Evolutionary conservation across 768 basidiomycete species (phyloP), one percentile per base, ranked within the genome.

Genomic region (Hirschioporus abietinus): DNA sequence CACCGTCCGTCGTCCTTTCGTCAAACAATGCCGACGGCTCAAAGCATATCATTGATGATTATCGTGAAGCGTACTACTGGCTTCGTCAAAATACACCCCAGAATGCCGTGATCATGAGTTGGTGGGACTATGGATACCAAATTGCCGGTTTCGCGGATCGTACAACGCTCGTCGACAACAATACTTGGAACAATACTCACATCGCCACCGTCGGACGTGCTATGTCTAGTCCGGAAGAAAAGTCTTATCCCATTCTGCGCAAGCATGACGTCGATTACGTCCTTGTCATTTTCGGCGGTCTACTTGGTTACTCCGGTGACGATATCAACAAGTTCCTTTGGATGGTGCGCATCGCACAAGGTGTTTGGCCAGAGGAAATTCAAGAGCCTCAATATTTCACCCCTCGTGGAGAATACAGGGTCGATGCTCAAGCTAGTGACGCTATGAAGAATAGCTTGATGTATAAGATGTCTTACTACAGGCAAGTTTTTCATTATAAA

Each of bases 91-190:
- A 99, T 79, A 99, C 97, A 1, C 84, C 90, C 6, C 82, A 95
- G 76, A 89, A 93, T 68, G 88, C 95, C 6, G 96, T 99, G 35
- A 89, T 99, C 26, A 96, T 96, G 95, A 93, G 91, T 68, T 99
- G 97, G 97, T 99, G 97, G 97, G 97, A 99, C 79, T 99, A 99
- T 71, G 97, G 96, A 30, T 99, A 99, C 76, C 96, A 99, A 78
- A 98, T 99, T 73, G 97, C 97, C 57, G 97, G 97, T 57, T 97
- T 99, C 93, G 96, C 97, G 25, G 95, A 99, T 79, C 82, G 96
- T 60, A 89, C 95, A 17, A 99, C 96, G 0, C 79, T 99, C 70
- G 96, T 99, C 23, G 96, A 99, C 78, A 99, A 99, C 80, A 98
- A 99, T 75, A 99, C 97, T 0, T 99, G 97, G 97, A 99, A 99